Conservation (phyloP, 805 yeast genomes). For the Saccharomyces paradoxus region DNA sequence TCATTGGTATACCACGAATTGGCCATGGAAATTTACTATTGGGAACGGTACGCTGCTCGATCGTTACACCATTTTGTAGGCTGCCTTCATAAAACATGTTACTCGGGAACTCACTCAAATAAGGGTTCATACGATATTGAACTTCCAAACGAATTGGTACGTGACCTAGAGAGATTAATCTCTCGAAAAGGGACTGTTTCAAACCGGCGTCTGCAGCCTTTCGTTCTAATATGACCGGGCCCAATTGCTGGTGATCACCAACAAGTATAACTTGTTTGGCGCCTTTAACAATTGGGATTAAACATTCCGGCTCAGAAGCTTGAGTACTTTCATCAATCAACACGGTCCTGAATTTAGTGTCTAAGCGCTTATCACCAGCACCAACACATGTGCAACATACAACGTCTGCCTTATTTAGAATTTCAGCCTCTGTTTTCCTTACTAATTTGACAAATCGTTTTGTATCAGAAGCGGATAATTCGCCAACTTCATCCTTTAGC, state of each 20-base stretch:
- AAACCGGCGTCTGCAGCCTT: conserved; percentile 83
- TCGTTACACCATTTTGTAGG: conserved; percentile 84
- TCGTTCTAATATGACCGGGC: conserved; percentile 79
- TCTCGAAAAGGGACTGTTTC: conserved; percentile 77
- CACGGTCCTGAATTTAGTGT: conserved; percentile 61
- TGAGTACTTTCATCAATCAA: conserved; percentile 91
- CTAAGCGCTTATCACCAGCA: conserved; percentile 70
- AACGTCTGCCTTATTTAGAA: conserved; percentile 57
- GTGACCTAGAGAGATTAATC: conserved; percentile 74
- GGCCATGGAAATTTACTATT: conserved; percentile 86
- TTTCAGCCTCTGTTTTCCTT: conserved; percentile 40
- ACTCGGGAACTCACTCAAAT: conserved; percentile 76
- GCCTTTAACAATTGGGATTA: conserved; percentile 83
- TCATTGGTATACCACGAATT: conserved; percentile 74
- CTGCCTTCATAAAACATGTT: conserved; percentile 90
- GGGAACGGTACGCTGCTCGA: conserved; percentile 52
- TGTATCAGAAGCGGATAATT: conserved; percentile 49
- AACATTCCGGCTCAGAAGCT: conserved; percentile 85
- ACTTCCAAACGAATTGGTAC: conserved; percentile 80
- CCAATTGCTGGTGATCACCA: conserved; percentile 94
- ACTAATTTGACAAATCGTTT: conserved; percentile 36
- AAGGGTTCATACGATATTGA: conserved; percentile 93
- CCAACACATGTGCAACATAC: conserved; percentile 90
- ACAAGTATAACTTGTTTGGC: conserved; percentile 83
- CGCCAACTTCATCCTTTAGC: conserved; percentile 60